Evolutionary conservation across 2,329 filamentous ascomycete species (phyloP).

Genomic region (Penicillium hordei): DNA sequence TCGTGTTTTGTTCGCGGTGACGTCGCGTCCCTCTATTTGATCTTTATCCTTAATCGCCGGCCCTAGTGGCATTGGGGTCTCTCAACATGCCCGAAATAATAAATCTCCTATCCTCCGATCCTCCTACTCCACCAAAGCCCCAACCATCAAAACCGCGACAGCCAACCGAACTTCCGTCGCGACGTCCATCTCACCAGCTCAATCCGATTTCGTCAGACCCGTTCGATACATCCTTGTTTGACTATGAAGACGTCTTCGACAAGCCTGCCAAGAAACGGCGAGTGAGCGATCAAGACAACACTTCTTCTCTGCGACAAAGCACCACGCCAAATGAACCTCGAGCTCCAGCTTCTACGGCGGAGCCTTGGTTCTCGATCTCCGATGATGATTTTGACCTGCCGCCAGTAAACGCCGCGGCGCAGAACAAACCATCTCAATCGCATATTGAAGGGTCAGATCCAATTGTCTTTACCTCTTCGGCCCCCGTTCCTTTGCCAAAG

Average conservation of each 20-base stretch:
- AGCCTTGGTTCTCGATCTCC: conserved; percentile 28
- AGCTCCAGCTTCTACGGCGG: not conserved
- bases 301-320: conserved; percentile 5
- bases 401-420: conserved; percentile 10
- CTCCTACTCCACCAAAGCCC: conserved; percentile 22
- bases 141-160: conserved; percentile 12
- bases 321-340: not conserved
- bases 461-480: conserved; percentile 46
- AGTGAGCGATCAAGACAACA: conserved; percentile 25
- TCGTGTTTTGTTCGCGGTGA: conserved; percentile 24
- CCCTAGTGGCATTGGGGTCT: conserved; percentile 11
- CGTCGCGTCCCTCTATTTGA: conserved; percentile 19
- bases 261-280: conserved; percentile 35
- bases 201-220: conserved; percentile 29
- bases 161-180: conserved; percentile 7
- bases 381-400: conserved; percentile 30
- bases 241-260: conserved; percentile 27
- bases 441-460: conserved; percentile 39
- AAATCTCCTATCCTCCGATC: conserved; percentile 39
- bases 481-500: conserved; percentile 25
- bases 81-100: conserved; percentile 42
- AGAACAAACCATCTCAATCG: conserved; percentile 10
- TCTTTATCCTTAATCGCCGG: conserved; percentile 4
- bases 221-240: conserved; percentile 28
- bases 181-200: conserved; percentile 14